phyloP scores from a whole-genome alignment of 495 filamentous ascomycete genomes.

The Glutinoglossum americanum region DNA sequence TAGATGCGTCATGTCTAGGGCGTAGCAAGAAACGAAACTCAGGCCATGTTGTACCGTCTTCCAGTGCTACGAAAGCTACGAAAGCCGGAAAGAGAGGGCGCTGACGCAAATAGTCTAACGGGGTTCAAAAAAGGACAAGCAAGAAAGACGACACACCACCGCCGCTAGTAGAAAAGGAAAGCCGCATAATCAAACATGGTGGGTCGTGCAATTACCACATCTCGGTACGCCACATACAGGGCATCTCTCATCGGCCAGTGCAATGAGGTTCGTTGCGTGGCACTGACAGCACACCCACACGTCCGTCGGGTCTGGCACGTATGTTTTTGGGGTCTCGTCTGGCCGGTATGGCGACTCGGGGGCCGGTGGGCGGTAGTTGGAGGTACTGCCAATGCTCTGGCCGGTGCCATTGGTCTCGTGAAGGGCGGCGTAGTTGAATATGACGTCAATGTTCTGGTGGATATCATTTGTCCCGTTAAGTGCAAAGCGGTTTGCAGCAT shows the following conservation, averaged over 20 bases:
- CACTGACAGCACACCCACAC: neutral
- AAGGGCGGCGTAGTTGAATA: neutral
- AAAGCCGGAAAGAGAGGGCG: too few relatives aligned
- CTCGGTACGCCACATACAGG: neutral
- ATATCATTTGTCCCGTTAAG: neutral
- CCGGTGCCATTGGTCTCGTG: neutral
- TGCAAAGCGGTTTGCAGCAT: neutral
- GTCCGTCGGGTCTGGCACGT: neutral
- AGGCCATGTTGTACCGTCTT: too few relatives aligned
- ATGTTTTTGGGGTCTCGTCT: neutral
- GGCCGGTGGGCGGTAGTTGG: neutral
- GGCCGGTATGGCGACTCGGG: neutral
- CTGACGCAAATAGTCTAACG: too few relatives aligned
- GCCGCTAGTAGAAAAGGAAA: too few relatives aligned
- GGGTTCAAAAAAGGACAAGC: too few relatives aligned
- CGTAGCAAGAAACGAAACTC: too few relatives aligned
- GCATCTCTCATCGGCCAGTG: neutral
- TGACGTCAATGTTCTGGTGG: neutral
- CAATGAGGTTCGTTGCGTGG: neutral
- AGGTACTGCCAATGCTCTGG: neutral
- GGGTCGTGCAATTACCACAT: neutral
- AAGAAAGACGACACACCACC: too few relatives aligned
- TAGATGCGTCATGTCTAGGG: too few relatives aligned
- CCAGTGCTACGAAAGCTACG: too few relatives aligned
- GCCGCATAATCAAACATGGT: neutral